Evolutionary conservation across 192 early-diverging fungal genomes (phyloP).

Genomic region (Funneliformis geosporum): DNA sequence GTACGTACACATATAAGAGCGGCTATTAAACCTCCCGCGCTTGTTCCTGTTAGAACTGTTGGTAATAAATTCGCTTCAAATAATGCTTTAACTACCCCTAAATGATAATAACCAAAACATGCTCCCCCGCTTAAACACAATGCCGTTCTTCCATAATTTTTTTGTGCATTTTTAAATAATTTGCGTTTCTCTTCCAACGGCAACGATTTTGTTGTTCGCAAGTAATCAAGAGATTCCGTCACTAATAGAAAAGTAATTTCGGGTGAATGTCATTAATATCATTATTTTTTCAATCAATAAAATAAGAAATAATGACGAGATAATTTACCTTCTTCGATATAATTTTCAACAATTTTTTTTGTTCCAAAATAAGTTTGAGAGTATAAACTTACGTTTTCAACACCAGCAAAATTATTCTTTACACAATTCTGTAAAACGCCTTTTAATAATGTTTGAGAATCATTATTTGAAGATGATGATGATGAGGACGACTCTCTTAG

Average conservation of each 20-base stretch:
- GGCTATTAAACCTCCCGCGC: slow-evolving; percentile 63
- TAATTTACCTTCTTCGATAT: slow-evolving; percentile 61
- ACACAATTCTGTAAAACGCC: slow-evolving; percentile 59
- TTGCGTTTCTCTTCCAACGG: slow-evolving; percentile 58
- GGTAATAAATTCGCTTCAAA: slow-evolving; percentile 70
- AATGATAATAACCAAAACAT: slow-evolving; percentile 66
- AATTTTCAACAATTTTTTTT: slow-evolving; percentile 68
- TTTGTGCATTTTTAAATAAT: slow-evolving; percentile 63
- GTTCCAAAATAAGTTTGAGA: slow-evolving; percentile 74
- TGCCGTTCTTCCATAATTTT: slow-evolving; percentile 74
- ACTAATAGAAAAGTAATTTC: slow-evolving; percentile 33
- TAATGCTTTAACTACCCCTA: slow-evolving; percentile 73
- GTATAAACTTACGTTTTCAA: slow-evolving; percentile 76
- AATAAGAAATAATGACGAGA: background rate
- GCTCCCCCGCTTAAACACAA: slow-evolving; percentile 81
- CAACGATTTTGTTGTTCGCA: slow-evolving; percentile 40
- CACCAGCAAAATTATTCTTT: slow-evolving; percentile 76
- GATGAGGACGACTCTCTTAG: slow-evolving; percentile 33
- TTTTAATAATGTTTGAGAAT: slow-evolving; percentile 48
- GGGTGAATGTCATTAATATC: too few species aligned
- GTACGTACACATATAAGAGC: slow-evolving; percentile 71
- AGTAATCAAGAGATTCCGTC: slow-evolving; percentile 46
- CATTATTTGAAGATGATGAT: background rate
- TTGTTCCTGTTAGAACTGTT: slow-evolving; percentile 78
- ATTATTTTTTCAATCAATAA: background rate